phyloP scores from a whole-genome alignment of 768 basidiomycete species.

The Mycena filopes region DNA sequence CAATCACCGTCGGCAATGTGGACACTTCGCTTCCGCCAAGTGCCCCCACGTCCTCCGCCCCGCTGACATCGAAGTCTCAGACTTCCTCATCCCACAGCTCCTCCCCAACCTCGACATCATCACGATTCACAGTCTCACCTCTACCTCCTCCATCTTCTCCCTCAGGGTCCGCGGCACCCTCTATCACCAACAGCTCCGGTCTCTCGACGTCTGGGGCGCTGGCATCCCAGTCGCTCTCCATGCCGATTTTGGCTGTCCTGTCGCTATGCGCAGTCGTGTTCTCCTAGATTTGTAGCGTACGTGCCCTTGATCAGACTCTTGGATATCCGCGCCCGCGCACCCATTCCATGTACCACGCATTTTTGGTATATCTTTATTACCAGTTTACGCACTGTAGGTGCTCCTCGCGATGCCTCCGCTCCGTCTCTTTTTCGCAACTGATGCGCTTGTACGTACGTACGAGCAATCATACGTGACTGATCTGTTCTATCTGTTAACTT shows the following conservation, averaged over 20 bases:
- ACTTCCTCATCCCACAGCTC: conserved; percentile 1
- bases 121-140: conserved; percentile 27
- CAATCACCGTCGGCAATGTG: conserved; percentile 51
- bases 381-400: conserved; percentile 7
- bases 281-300: conserved; percentile 26
- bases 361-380: conserved; percentile 13
- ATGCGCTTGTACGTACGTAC: too few species aligned
- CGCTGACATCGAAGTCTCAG: neutral
- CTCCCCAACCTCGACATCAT: conserved; percentile 22
- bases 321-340: conserved; percentile 22
- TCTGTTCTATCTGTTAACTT: too few species aligned
- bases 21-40: conserved; percentile 36
- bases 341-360: neutral
- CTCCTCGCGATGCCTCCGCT: conserved; percentile 2
- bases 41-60: too few species aligned
- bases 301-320: conserved; percentile 11
- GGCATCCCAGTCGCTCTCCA: neutral
- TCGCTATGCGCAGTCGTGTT: conserved; percentile 22
- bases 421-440: too few species aligned
- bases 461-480: too few species aligned
- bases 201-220: neutral
- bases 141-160: conserved; percentile 15
- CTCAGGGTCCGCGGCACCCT: conserved; percentile 1
- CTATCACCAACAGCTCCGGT: conserved; percentile 6
- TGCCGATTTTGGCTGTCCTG: conserved; percentile 26